These are phyloP conservation scores for Chamaecrista fasciculata DNA, from an alignment of 306 rosid species.

Conservation along the genomic window DNA sequence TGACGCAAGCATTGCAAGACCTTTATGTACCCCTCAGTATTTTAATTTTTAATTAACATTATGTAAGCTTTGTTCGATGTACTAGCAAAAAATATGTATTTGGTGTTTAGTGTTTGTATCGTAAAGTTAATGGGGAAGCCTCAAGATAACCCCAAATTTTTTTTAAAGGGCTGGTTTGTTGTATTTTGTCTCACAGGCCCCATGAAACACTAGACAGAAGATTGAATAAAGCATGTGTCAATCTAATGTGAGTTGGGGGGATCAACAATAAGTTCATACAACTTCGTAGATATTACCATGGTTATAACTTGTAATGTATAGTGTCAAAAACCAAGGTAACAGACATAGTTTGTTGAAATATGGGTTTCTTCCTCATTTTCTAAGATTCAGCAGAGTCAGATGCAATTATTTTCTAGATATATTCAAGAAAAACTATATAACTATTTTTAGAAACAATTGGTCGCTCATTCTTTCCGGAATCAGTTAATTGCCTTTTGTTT, in stretches of 20 bases:
- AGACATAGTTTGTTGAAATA: neutral
- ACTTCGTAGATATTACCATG: neutral
- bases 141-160: conserved; percentile 15
- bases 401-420: no score
- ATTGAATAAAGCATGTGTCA: neutral
- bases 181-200: neutral
- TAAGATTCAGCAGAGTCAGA: neutral
- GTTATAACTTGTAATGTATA: neutral
- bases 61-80: conserved; percentile 10
- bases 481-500: no score
- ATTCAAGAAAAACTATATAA: neutral
- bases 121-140: conserved; percentile 10
- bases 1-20: conserved; percentile 24
- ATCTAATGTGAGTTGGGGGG: neutral
- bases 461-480: no score
- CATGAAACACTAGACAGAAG: neutral
- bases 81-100: conserved; percentile 9
- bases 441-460: neutral
- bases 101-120: conserved; percentile 18
- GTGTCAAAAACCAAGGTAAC: conserved; percentile 3
- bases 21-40: conserved; percentile 1
- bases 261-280: neutral
- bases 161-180: neutral
- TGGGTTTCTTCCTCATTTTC: neutral
- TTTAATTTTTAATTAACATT: conserved; percentile 19